These are phyloP conservation scores for Globisporangium sylvaticum DNA, from an alignment of 352 stramenopile genomes.

Conservation along the genomic window DNA sequence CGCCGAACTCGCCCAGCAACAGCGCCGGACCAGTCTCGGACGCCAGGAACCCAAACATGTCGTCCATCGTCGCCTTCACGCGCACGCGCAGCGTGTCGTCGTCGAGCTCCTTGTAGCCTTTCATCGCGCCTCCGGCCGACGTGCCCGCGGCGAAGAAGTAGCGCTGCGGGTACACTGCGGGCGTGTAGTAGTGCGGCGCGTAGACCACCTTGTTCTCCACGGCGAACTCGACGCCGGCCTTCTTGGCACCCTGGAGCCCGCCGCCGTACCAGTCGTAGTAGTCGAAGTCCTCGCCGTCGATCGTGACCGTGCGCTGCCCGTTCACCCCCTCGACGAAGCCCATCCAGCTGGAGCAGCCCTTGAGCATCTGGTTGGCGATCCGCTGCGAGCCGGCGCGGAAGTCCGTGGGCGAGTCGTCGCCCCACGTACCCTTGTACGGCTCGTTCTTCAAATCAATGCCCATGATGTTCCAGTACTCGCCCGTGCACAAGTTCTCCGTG, in stretches of 20 bases:
- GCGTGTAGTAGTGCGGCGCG: conserved; percentile 36
- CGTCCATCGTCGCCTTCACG: conserved; percentile 24
- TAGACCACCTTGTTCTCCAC: conserved; percentile 29
- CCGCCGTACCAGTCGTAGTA: conserved; percentile 44
- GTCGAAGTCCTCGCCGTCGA: conserved; percentile 22
- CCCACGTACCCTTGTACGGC: conserved; percentile 30
- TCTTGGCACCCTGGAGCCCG: conserved; percentile 27
- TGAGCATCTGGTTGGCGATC: conserved; percentile 30
- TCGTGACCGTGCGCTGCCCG: conserved; percentile 18
- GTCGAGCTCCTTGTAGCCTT: conserved; percentile 25
- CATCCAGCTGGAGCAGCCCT: conserved; percentile 31
- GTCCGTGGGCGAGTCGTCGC: conserved; percentile 22
- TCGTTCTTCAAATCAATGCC: conserved; percentile 41
- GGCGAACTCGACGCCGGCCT: conserved; percentile 15
- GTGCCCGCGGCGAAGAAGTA: conserved; percentile 27
- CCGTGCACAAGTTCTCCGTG: conserved; percentile 22
- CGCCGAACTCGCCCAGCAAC: conserved; percentile 33
- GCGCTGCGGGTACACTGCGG: conserved; percentile 25
- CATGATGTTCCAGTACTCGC: conserved; percentile 38
- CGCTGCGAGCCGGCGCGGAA: conserved; percentile 22
- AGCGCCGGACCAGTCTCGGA: conserved; percentile 20
- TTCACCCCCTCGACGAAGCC: conserved; percentile 38
- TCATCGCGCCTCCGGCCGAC: neutral
- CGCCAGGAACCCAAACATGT: conserved; percentile 40
- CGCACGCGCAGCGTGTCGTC: conserved; percentile 19